Percentiles rank a stretch among this genome's conserved stretches.
These are phyloP conservation scores for Fusarium concolor DNA, from an alignment of 2,329 filamentous ascomycete species.

Conservation along the genomic window DNA sequence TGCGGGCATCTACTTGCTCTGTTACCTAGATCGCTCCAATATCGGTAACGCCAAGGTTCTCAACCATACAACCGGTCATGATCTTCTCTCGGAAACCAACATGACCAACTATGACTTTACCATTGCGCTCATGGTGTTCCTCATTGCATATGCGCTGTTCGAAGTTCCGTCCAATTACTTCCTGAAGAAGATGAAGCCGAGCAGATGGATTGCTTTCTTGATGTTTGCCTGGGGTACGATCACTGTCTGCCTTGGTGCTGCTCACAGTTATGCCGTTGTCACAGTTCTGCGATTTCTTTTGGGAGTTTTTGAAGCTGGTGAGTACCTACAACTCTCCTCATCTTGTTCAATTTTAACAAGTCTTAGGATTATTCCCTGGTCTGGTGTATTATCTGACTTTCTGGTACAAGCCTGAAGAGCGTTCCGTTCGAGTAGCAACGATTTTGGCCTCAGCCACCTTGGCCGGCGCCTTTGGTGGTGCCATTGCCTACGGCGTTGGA, in stretches of 20 bases:
- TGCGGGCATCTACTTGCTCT: constrained; percentile 52
- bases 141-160: constrained; percentile 67
- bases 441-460: constrained; percentile 74
- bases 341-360: constrained; percentile 49
- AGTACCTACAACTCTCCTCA: neutral
- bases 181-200: constrained; percentile 61
- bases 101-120: constrained; percentile 66
- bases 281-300: constrained; percentile 48
- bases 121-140: constrained; percentile 55
- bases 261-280: constrained; percentile 49
- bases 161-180: constrained; percentile 59
- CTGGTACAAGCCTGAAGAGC: constrained; percentile 77
- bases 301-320: constrained; percentile 49
- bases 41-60: constrained; percentile 57
- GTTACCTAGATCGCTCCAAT: constrained; percentile 64
- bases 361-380: constrained; percentile 48
- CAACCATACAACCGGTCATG: constrained; percentile 50
- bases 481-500: constrained; percentile 76
- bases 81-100: constrained; percentile 59
- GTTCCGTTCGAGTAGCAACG: constrained; percentile 73
- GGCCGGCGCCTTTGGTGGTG: constrained; percentile 76
- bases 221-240: constrained; percentile 52
- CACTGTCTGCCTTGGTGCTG: constrained; percentile 57
- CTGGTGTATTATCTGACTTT: constrained; percentile 65
- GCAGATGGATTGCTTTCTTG: constrained; percentile 56